Evolutionary conservation across 73 alveolate species (phyloP), one percentile per base, ranked within the genome.

Genomic region (Paramecium octaurelia): DNA sequence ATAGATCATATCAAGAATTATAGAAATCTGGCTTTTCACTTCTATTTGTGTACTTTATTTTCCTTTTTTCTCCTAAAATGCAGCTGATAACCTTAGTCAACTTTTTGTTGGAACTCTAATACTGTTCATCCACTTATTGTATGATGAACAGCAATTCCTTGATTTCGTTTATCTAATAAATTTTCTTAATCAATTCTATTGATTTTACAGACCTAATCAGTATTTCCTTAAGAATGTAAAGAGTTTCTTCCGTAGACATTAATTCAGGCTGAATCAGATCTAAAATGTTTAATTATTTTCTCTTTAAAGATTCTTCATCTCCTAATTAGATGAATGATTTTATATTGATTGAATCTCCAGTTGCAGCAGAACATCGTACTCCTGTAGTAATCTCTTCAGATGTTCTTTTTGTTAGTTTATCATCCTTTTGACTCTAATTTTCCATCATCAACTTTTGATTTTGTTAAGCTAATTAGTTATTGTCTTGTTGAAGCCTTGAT

Each of bases 271-370:
- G 18, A 3, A 76, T 76, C 8, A 76, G 31, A 34, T 71, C 86
- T 34, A 71, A 7, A 71, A 71, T 76, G 11, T 70, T 34, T 6
- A 70, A 27, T 48, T 48, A 16, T 70, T 31, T 70, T 34, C 31
- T 31, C 24, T 70, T 70, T 11, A 34, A 16, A 11, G 21, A 18
- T 18, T 70, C 58, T 6, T 70, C 86, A 70, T 31, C 86, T 23
- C 86, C 89, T 16, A 14, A 29, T 24, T 76, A 9, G 12, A 76
- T 24, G 12, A 76, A 76, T 38, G 89, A 76, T 76, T 43, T 76
- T 14, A 76, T 76, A 42, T 76, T 76, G 4, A 76, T 20, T 11
- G 89, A 76, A 76, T 76, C 89, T 35, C 89, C 89, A 24, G 89
- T 76, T 8, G 89, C 89, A 14, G 89, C 89, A 16, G 71, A 40